Evolutionary conservation across 768 basidiomycete genomes (phyloP).

Genomic region (Pholiota molesta): DNA sequence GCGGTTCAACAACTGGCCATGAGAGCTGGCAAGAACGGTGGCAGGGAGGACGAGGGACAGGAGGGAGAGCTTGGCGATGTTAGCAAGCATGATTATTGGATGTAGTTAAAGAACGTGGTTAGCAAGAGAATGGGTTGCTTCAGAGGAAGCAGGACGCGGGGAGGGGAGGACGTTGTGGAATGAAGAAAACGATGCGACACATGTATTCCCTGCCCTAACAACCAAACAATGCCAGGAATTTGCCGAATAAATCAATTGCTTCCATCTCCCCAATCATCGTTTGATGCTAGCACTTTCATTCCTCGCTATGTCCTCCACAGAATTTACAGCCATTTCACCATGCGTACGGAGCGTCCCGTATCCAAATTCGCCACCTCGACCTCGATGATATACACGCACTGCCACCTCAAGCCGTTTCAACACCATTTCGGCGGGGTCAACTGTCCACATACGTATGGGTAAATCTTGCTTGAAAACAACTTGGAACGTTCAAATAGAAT

Average conservation of each 20-base stretch:
- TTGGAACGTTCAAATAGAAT: neutral
- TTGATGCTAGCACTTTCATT: neutral
- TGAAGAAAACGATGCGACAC: slow-evolving; percentile 8
- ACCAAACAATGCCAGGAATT: slow-evolving; percentile 10
- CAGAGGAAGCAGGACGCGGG: slow-evolving; percentile 1
- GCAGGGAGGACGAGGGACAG: slow-evolving; percentile 38
- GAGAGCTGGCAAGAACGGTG: slow-evolving; percentile 38
- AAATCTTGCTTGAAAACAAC: neutral
- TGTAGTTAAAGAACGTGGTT: slow-evolving; percentile 19
- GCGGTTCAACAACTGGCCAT: slow-evolving; percentile 35
- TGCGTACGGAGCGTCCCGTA: neutral
- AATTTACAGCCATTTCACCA: no score
- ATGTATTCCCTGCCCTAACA: slow-evolving; percentile 6
- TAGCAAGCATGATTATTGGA: slow-evolving; percentile 22
- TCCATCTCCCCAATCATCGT: neutral
- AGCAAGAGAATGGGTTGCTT: slow-evolving; percentile 15
- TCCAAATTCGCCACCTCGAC: neutral
- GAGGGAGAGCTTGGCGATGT: slow-evolving; percentile 29
- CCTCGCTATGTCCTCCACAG: neutral
- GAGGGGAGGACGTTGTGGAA: slow-evolving; percentile 7
- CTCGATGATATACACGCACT: neutral
- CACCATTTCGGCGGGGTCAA: neutral
- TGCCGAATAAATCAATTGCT: slow-evolving; percentile 1
- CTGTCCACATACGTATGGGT: neutral
- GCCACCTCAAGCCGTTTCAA: neutral